Conservation (phyloP, 1,284 basidiomycete genomes). For the Wolfiporia cocos region DNA sequence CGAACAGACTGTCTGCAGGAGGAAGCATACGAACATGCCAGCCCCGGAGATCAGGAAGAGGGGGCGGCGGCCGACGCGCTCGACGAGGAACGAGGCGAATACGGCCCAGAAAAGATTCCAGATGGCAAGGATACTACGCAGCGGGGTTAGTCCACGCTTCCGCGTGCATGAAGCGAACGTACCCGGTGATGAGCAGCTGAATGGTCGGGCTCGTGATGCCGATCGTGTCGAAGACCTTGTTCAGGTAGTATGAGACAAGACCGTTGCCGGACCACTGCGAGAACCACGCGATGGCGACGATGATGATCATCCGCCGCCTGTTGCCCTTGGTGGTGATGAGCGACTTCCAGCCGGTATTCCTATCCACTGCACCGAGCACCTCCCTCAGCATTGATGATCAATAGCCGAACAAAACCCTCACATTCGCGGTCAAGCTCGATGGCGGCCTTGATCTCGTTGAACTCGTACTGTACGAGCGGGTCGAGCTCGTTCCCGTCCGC, state of each 20-base stretch:
- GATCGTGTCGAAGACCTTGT: conserved; percentile 62
- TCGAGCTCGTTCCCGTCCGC: conserved; percentile 60
- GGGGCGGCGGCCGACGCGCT: conserved; percentile 53
- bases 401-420: conserved; percentile 9
- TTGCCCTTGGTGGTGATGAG: conserved; percentile 58
- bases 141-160: neutral
- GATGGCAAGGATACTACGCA: conserved; percentile 51
- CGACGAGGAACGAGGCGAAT: conserved; percentile 49
- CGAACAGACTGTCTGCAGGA: conserved; percentile 68
- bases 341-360: conserved; percentile 55
- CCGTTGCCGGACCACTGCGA: conserved; percentile 75
- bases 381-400: neutral
- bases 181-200: conserved; percentile 37
- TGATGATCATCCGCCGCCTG: conserved; percentile 61
- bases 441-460: conserved; percentile 70
- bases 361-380: conserved; percentile 18
- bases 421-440: conserved; percentile 52
- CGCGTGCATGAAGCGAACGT: conserved; percentile 26
- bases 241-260: conserved; percentile 72
- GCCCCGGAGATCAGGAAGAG: conserved; percentile 58
- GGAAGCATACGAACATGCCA: conserved; percentile 69
- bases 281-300: conserved; percentile 66
- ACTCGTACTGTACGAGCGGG: conserved; percentile 67
- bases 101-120: conserved; percentile 69
- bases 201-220: conserved; percentile 58